Base-by-base conservation (phyloP, 169 alveolate genomes). In the Hepatocystis sp. region DNA sequence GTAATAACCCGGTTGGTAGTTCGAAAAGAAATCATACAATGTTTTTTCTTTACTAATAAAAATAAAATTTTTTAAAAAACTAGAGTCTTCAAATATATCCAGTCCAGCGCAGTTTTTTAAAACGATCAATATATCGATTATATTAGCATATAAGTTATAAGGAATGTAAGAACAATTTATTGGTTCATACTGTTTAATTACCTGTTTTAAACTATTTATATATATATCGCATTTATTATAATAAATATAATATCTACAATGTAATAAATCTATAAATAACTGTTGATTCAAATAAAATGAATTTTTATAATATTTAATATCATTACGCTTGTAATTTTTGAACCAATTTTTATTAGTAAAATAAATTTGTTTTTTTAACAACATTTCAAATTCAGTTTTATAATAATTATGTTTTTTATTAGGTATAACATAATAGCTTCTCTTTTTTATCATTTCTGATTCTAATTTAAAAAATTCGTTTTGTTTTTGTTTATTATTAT, bases 131-230 rank as follows among this genome's bases (percentile, higher is more conserved):
- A 67, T 51, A 52, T 63, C 89, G 17, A 81, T 81, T 17, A 60
- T 68, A 66, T 13, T 63, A 13, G 61, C n/a, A 40, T 55, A 13
- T 28, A 81, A 23, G 7, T 81, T 84, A n/a, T 63, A 53, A 27
- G 60, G 36, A 39, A 56, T 40, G 46, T 81, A 81, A 3, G 84
- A 46, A 1, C 64, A 47, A 23, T 11, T 46, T 13, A 81, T n/a
- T n/a, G 89, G 89, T 17, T 81, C 84, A 28, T 63, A 81, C 21
- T 66, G 63, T 40, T 81, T 81, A 39, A 81, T 40, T 36, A 81
- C 21, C 60, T 81, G 89, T 17, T 47, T 81, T 21, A 81, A 28
- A 53, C 89, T 81, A 23, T 63, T 81, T 19, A 81, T 51, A 11
- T 51, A 47, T n/a, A 30, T 27, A 40, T 61, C 66, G 42, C 67